A percentile compares a stretch with the other conserved stretches of the same genome.
Evolutionary conservation across 192 early-diverging fungal species (phyloP).

Genomic region (Backusella australiensis): DNA sequence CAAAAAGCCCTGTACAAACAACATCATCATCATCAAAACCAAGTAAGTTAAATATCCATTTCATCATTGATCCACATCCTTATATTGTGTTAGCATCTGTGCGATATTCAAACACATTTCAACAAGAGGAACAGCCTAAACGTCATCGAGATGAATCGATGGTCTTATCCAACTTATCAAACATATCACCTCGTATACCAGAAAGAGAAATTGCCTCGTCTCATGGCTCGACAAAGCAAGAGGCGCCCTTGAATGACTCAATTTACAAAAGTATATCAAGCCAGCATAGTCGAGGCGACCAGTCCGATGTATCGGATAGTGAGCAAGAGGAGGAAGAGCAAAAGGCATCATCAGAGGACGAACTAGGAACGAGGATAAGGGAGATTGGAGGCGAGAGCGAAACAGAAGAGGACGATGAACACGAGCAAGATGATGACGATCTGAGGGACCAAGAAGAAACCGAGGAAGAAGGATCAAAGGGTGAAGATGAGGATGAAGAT

Average conservation of each 20-base stretch:
- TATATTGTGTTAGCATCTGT: neutral
- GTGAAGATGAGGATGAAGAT: neutral
- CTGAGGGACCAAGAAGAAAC: neutral
- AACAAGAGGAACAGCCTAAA: neutral
- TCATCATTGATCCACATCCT: too few species aligned
- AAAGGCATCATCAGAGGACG: neutral
- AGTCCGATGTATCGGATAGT: neutral
- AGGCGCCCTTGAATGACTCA: neutral
- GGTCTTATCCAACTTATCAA: neutral
- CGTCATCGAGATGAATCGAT: conserved; percentile 1
- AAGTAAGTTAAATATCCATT: neutral
- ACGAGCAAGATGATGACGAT: neutral
- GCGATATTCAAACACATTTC: neutral
- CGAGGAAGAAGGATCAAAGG: neutral
- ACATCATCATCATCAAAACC: neutral
- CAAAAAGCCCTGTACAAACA: conserved; percentile 3
- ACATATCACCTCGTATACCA: neutral
- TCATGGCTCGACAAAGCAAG: neutral
- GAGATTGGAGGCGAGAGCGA: neutral
- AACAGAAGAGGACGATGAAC: neutral
- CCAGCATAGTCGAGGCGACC: neutral
- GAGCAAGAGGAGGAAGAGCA: neutral
- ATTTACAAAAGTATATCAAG: conserved; percentile 8
- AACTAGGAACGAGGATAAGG: neutral
- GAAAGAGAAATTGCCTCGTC: neutral